Base-by-base conservation (phyloP, 768 basidiomycete genomes). In the Royoungia palumana region DNA sequence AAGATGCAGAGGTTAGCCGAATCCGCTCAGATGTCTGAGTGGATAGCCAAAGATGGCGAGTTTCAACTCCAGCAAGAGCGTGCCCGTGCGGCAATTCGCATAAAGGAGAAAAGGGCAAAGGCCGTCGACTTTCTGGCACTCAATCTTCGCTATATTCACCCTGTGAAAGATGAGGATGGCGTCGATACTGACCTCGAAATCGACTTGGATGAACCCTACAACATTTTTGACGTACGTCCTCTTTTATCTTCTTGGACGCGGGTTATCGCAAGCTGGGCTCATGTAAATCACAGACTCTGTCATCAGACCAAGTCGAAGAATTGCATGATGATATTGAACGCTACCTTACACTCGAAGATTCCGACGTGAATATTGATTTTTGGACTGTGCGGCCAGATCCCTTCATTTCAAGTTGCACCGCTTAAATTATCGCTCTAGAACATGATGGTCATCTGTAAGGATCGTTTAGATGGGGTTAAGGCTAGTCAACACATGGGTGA, bases 41-140 rank as follows among this genome's bases (percentile, higher is more conserved):
- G 96, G 96, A 76, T 97, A 53, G 83, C 90, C 32, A 94, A 94
- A 70, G 96, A 99, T 60, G 95, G 92, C 41, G 91, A 93, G 55
- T 99, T 98, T 67, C 93, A 97, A 66, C 78, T 99, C 41, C 91
- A 96, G 52, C 96, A 99, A 69, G 92, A 96, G 59, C 79, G 89
- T 49, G 75, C 78, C 56, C 79, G 96, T 55, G 96, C 96, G 20
- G 84, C 89, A 44, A 98, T 99, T 61, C 81, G 96, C 44, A 86
- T 98, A 61, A 86, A 89, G 64, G 96, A 98, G 71, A 94, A 94
- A 69, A 75, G 96, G 45, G 96, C 96, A 2, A 98, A 98, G 64
- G 96, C 96, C n/a, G 85, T 99, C 57, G 96, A 99, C 66, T 98
- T 95, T 70, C 71, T 99, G 54, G 92, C 94, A 39, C 80, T 99